Evolutionary conservation across 2,329 filamentous ascomycete genomes (phyloP).

Genomic region (Colletotrichum sp.): DNA sequence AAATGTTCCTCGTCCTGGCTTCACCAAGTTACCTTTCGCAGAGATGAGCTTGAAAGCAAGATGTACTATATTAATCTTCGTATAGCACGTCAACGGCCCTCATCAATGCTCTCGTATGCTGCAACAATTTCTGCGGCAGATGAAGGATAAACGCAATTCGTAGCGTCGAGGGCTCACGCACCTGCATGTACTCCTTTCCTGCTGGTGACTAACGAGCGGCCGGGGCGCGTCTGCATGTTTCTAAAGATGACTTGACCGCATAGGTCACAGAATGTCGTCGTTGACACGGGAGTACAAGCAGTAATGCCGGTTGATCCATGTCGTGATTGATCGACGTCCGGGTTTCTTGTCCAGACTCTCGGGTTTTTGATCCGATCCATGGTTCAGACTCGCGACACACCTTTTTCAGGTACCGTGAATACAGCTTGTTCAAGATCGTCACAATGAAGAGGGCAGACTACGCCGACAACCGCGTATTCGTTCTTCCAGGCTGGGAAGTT

Average conservation of each 20-base stretch:
- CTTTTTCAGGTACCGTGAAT: neutral
- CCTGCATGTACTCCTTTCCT: neutral
- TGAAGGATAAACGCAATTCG: neutral
- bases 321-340: neutral
- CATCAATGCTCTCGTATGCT: neutral
- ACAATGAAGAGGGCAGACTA: neutral
- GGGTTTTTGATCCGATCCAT: neutral
- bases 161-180: neutral
- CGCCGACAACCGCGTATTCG: neutral
- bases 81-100: fast-evolving
- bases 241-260: neutral
- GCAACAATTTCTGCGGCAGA: neutral
- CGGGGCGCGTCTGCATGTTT: neutral
- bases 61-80: too few species aligned
- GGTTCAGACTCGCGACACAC: neutral
- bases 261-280: neutral
- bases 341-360: neutral
- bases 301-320: too few species aligned
- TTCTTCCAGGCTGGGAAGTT: neutral
- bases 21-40: neutral
- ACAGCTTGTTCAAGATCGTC: neutral
- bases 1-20: neutral
- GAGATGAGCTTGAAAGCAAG: neutral
- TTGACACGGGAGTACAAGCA: neutral
- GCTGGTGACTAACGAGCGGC: neutral